A percentile compares a stretch with the other conserved stretches of the same genome.
These are phyloP conservation scores for Lolium perenne DNA, from an alignment of 176 grass and related monocot species.

Conservation along the genomic window DNA sequence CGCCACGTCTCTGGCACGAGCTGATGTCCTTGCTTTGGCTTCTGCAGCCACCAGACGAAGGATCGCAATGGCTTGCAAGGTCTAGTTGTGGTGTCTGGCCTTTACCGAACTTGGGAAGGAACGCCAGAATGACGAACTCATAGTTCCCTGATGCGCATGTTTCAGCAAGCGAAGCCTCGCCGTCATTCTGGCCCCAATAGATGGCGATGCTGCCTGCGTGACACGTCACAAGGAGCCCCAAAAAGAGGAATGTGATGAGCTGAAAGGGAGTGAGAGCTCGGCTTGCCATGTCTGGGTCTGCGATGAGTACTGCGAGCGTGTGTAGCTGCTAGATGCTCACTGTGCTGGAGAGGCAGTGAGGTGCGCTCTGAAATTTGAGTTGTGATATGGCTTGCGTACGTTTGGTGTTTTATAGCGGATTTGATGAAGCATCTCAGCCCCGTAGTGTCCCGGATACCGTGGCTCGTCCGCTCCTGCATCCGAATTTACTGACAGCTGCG, in stretches of 20 bases:
- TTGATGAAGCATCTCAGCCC: not conserved
- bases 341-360: not conserved
- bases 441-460: slow-evolving; percentile 24
- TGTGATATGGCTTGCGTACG: not conserved
- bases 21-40: too few species aligned
- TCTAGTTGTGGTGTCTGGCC: too few species aligned
- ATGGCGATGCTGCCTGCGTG: slow-evolving; percentile 61
- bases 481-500: slow-evolving; percentile 36
- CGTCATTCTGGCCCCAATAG: slow-evolving; percentile 71
- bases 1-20: too few species aligned
- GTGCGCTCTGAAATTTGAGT: not conserved
- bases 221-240: slow-evolving; percentile 30
- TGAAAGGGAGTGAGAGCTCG: slow-evolving; percentile 1
- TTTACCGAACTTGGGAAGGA: too few species aligned
- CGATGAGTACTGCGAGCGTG: not conserved
- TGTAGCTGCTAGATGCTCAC: not conserved
- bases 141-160: slow-evolving; percentile 60
- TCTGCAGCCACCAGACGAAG: too few species aligned
- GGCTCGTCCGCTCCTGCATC: not conserved
- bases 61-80: too few species aligned
- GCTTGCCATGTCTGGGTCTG: slow-evolving; percentile 27
- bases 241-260: slow-evolving; percentile 2
- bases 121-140: slow-evolving; percentile 62
- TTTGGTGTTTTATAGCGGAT: slow-evolving; percentile 22
- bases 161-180: slow-evolving; percentile 49